Base-by-base conservation (phyloP, 257 asterid species). In the Ilex asprella region DNA sequence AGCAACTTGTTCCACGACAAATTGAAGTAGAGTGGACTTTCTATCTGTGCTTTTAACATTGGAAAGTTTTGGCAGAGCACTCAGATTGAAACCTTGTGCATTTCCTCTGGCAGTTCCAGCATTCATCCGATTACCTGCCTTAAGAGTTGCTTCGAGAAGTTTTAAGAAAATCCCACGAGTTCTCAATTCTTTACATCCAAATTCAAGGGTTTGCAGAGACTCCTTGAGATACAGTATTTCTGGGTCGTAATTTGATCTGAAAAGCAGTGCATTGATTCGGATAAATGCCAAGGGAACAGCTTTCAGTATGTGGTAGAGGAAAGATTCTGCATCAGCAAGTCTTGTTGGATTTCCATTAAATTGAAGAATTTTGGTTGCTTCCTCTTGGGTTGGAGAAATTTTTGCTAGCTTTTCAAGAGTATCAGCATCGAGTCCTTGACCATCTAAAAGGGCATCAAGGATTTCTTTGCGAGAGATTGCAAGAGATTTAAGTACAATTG, bases 311-410 rank as follows among this genome's bases (percentile, higher is more conserved):
- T 85, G 79, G 84, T 81, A 70, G 58, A 85, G 87, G 75, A 90
- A 90, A 27, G 90, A 82, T 80, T 90, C 97, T 15, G 95, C 97
- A 67, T 80, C 83, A 16, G 97, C 93, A 70, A 90, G 81, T 57
- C 73, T 82, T 3, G 75, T 58, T 9, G 90, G 87, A 74, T 80
- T 77, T 5, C 88, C 97, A 35, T 60, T 63, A 69, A 81, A 85
- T 31, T 85, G 75, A 43, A 85, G 84, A 76, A 90, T 78, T 59
- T 72, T 83, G 50, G 69, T 30, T 5, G 80, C 73, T 80, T 87
- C 95, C 57, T 87, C 97, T 60, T 78, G 75, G 2, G 95, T 72
- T 12, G 97, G 97, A 68, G 80, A 63, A 66, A 90, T 83, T 61
- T 79, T 87, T 57, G 84, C 77, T 39, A 90, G 81, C 64, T 90